Base-by-base conservation (phyloP, 768 basidiomycete species). In the Lepiota subincarnata region DNA sequence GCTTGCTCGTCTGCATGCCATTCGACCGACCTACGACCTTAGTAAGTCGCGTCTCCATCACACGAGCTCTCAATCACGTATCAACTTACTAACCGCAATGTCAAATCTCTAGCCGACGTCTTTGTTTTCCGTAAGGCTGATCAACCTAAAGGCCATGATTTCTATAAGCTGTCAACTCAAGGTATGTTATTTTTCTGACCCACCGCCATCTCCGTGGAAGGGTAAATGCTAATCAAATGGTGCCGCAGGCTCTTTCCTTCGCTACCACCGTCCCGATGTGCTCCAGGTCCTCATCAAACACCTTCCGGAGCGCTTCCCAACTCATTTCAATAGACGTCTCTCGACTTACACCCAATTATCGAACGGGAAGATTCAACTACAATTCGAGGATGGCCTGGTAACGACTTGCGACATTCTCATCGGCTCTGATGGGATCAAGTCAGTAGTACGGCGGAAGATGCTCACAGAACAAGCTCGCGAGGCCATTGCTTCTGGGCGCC, bases 181-280 rank as follows among this genome's bases (percentile, higher is more conserved):
- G 63, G 61, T 64, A 11, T 31, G 6, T 31, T 31, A 8, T 31
- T 31, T 31, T 31, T 31, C 10, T 14, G 49, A 36, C 14, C 10
- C 14, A 36, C 4, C 19, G 24, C 24, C 6, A 11, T 12, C 11
- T 43, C 4, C 24, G 43, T 11, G 11, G 22, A 11, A 4, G 39
- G n/a, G n/a, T 24, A 10, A 7, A 28, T 28, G 4, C 20, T 47
- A 24, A 35, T 36, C 20, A 16, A 14, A 12, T 4, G 11, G 3
- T 28, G 44, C 38, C 19, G 4, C 52, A 69, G 71, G 53, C 46
- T 60, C 43, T 47, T 64, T 56, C 55, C 56, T 58, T 24, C 63
- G 42, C 57, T 69, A 78, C 53, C 80, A 82, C 57, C 73, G 82
- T 26, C 71, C 78, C 2, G 79, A 82, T 51, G 76, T 82, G 24